Evolutionary conservation across 2,329 filamentous ascomycete species (phyloP).

Genomic region (Pestalotiopsis fici): DNA sequence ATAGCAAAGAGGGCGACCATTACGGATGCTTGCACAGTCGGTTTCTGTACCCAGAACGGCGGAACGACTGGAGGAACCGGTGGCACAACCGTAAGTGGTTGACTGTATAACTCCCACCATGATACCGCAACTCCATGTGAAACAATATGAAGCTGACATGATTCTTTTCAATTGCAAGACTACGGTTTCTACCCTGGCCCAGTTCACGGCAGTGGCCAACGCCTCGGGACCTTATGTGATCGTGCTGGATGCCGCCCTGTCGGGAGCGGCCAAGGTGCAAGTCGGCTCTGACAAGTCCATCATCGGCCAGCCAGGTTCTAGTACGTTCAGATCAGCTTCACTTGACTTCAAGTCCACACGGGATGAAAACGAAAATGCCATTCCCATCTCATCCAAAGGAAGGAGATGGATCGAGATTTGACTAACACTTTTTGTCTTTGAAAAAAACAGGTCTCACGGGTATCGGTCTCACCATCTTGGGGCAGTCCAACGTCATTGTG

Average conservation of each 20-base stretch:
- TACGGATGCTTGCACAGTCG: constrained; percentile 22
- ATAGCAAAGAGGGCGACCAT: constrained; percentile 22
- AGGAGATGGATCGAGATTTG: too few relatives aligned
- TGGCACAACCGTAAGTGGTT: constrained; percentile 40
- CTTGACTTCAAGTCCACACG: too few relatives aligned
- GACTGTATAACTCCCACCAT: too few relatives aligned
- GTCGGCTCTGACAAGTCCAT: constrained; percentile 53
- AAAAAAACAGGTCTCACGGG: constrained; percentile 32
- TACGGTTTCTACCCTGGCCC: constrained; percentile 52
- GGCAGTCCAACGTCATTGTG: constrained; percentile 59
- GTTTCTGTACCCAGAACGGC: constrained; percentile 19
- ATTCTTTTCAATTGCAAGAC: constrained; percentile 25
- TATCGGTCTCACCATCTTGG: constrained; percentile 53
- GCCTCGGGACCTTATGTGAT: constrained; percentile 46
- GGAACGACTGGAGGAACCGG: constrained; percentile 54
- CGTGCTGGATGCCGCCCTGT: constrained; percentile 46
- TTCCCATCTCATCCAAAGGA: too few relatives aligned
- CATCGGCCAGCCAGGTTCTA: constrained; percentile 41
- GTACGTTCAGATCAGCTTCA: too few relatives aligned
- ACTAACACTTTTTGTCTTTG: too few relatives aligned
- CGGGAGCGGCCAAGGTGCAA: constrained; percentile 39
- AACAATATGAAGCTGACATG: neutral
- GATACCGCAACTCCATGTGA: neutral
- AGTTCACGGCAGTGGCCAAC: constrained; percentile 49
- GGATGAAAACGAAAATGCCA: too few relatives aligned